Base-by-base conservation (phyloP, 73 alveolate genomes). In the Paramecium primaurelia region DNA sequence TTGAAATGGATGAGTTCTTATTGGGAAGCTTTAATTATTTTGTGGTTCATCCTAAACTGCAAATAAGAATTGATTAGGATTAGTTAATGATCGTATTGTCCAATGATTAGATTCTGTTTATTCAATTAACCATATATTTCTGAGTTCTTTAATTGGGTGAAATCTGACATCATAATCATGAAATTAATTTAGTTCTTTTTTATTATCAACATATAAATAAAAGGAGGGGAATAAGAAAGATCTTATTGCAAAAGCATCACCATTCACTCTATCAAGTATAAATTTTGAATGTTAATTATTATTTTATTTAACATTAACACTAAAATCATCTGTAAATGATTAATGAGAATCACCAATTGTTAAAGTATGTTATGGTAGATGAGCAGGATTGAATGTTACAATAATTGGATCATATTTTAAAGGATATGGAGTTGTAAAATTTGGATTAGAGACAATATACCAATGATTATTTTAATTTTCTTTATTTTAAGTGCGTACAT, bases 1-100 rank as follows among this genome's bases (percentile, higher is more conserved):
- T 30, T 37, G 22, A 14, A 59, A 51, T 32, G 93, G 71, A 54
- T 86, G 93, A 12, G 86, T n/a, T 86, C 93, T 86, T 12, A 86
- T 75, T 59, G 73, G 85, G 38, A 86, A 86, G 51, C 69, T 71
- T 26, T 32, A 25, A n/a, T 86, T 36, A 49, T 51, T 45, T 58
- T 32, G 18, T 3, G 71, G 18, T 59, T 73, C 93, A 38, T 86
- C 93, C 12, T 86, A 22, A 34, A 73, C 86, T 16, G 54, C 86
- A 32, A 86, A 86, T 28, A 86, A 59, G 38, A 1, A 58, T 86
- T 73, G 64, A 73, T 73, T 73, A 16, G 58, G 59, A 36, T 73
- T 73, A 38, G 87, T 73, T 40, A 37, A 14, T 12, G 87, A 73
- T 73, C 87, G 16, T 32, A 73, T 73, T 3, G 87, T 73, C 58